Conservation (phyloP, 2,329 filamentous ascomycete genomes). For the Ophiostoma ips region DNA sequence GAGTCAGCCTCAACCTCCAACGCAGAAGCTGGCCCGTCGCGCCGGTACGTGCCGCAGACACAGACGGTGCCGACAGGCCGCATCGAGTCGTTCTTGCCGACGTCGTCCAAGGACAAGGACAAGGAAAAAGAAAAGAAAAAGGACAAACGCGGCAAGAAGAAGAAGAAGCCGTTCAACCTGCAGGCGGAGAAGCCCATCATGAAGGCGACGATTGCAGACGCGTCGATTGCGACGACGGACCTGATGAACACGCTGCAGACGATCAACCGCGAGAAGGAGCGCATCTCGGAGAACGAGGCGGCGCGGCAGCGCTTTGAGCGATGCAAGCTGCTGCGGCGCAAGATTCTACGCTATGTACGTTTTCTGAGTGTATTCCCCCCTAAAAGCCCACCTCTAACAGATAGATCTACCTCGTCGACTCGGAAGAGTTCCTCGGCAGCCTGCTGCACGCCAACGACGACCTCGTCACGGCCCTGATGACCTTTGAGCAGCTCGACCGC, state of each 20-base stretch:
- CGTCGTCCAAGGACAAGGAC: conserved; percentile 24
- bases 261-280: conserved; percentile 79
- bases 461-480: conserved; percentile 84
- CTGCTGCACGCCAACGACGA: conserved; percentile 91
- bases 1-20: no score
- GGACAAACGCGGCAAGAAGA: conserved; percentile 38
- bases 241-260: conserved; percentile 74
- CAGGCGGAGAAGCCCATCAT: conserved; percentile 80
- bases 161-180: conserved; percentile 59
- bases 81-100: conserved; percentile 25
- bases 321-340: conserved; percentile 73
- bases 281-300: conserved; percentile 70
- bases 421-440: conserved; percentile 81
- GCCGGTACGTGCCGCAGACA: background rate
- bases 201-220: conserved; percentile 75
- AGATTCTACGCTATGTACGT: conserved; percentile 68
- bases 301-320: conserved; percentile 67
- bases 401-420: conserved; percentile 77
- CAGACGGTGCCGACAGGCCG: conserved; percentile 16
- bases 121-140: conserved; percentile 30
- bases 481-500: conserved; percentile 84
- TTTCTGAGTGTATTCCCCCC: conserved; percentile 3
- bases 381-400: conserved; percentile 50
- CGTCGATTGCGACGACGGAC: conserved; percentile 83
- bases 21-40: background rate